These are phyloP conservation scores for Globisporangium okanoganense DNA, from an alignment of 352 stramenopile genomes.

Conservation along the genomic window DNA sequence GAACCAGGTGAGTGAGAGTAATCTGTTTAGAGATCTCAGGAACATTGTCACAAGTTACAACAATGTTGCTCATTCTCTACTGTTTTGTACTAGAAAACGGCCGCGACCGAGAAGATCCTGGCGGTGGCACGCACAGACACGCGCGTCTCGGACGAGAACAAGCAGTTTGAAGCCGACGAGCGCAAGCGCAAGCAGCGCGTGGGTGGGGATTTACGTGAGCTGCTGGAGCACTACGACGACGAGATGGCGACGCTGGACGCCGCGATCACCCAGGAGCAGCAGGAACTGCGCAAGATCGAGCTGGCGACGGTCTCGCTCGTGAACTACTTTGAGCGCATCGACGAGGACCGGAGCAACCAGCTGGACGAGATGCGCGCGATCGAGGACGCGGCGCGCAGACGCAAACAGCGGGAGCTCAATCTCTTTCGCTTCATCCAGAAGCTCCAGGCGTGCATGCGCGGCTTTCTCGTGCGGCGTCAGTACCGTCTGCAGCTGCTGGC, in stretches of 20 bases:
- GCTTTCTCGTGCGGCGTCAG: conserved; percentile 45
- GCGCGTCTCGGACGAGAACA: conserved; percentile 35
- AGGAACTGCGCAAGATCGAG: conserved; percentile 29
- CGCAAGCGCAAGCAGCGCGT: conserved; percentile 42
- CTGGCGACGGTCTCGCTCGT: conserved; percentile 31
- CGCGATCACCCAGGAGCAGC: conserved; percentile 26
- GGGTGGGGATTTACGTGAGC: conserved; percentile 35
- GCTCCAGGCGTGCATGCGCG: conserved; percentile 57
- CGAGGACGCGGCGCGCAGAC: conserved; percentile 24
- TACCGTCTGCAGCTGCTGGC: conserved; percentile 23
- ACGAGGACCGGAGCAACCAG: conserved; percentile 47
- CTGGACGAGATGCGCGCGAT: conserved; percentile 42
- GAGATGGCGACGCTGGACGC: conserved; percentile 47
- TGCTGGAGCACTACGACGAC: conserved; percentile 44
- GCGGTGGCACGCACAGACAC: conserved; percentile 23
- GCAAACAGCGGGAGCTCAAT: conserved; percentile 37
- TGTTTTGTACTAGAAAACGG: conserved; percentile 16
- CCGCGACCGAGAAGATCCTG: conserved; percentile 31
- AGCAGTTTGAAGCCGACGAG: conserved; percentile 45
- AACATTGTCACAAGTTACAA: not conserved
- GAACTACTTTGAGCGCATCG: conserved; percentile 43
- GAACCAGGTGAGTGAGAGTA: conserved; percentile 7
- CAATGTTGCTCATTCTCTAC: not conserved
- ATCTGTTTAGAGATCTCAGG: not conserved
- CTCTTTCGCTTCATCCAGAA: conserved; percentile 44